Evolutionary conservation across 2,329 filamentous ascomycete genomes (phyloP), one percentile per base, ranked within the genome.

Genomic region (Lecanicillium sp.): DNA sequence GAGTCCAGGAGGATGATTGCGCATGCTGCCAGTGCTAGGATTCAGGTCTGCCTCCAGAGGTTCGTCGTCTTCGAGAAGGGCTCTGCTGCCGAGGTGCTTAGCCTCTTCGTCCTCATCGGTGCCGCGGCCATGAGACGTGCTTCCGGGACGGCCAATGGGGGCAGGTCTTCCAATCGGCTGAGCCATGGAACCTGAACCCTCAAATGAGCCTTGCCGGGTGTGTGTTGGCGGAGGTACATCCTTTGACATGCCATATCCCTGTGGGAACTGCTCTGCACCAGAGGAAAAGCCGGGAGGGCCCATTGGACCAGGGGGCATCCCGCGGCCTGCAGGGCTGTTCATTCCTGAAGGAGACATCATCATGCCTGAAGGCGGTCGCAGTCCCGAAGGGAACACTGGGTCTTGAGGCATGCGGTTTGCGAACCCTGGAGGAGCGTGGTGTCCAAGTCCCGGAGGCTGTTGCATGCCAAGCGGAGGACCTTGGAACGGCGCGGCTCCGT

Each of bases 71-170:
- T 82, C 82, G 33, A 96, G 68, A 11, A 98, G 68, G 11, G 89
- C 92, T 51, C 87, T 89, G 59, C 90, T 96, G 11, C 92, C 92
- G 18, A 98, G 71, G 50, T 92, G 88, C 44, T 82, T 76, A 45
- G 80, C 83, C 39, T 85, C 77, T 40, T 90, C 86, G 15, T 87
- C 66, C 40, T 82, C 79, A 19, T 67, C 63, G 18, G 71, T 68
- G 34, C 51, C 51, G 35, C 65, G 70, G 12, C 72, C 73, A 33
- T 74, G 70, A 13, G 70, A 71, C 17, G 76, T 77, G 56, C 88
- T 95, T 13, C 81, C 80, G 1, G 92, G 90, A 25, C 88, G 77
- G 45, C 90, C 86, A 46, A 96, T 95, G 1, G 90, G 90, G 17
- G 85, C 78, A 18, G 89, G 90, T 38, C 88, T 76, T 33, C 82